phyloP scores from a whole-genome alignment of 1,284 basidiomycete genomes.

The Leccinum brunneo-olivaceum region DNA sequence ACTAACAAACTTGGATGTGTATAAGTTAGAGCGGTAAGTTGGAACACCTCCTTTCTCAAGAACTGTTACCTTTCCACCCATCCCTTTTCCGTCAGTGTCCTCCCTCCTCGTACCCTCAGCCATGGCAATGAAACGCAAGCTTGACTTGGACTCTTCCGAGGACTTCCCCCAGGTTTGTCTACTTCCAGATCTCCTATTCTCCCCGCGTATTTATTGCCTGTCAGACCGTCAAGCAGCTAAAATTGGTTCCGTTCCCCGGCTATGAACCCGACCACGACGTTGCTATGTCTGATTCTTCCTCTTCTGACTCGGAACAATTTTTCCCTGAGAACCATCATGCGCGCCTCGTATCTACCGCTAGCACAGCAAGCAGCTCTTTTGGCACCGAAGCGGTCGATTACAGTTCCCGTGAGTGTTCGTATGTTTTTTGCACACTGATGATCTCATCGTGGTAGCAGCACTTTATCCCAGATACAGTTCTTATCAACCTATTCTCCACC shows the following conservation, averaged over 20 bases:
- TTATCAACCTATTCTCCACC: conserved; percentile 48
- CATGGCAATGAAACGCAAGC: conserved; percentile 72
- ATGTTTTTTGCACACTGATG: conserved; percentile 2
- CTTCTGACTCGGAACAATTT: conserved; percentile 49
- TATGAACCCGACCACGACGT: conserved; percentile 55
- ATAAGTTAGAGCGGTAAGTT: conserved; percentile 30
- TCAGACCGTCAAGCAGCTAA: conserved; percentile 60
- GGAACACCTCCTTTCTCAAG: conserved; percentile 22
- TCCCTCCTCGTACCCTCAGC: conserved; percentile 20
- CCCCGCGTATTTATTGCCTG: conserved; percentile 18
- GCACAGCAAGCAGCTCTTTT: conserved; percentile 45
- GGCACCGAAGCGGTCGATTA: conserved; percentile 32
- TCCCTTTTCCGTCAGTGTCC: conserved; percentile 13
- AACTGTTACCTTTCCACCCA: conserved; percentile 11
- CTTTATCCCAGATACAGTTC: conserved; percentile 58
- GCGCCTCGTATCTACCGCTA: conserved; percentile 62
- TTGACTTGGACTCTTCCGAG: conserved; percentile 53
- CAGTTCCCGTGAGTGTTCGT: conserved; percentile 31
- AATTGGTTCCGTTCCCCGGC: conserved; percentile 66
- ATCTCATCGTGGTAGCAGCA: conserved; percentile 30
- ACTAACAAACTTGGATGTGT: conserved; percentile 22
- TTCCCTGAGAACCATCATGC: conserved; percentile 49
- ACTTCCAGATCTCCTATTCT: conserved; percentile 2
- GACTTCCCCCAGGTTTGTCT: conserved; percentile 39
- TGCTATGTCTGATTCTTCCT: conserved; percentile 54